Evolutionary conservation across 2,329 filamentous ascomycete species (phyloP).

Genomic region (Paecilomyces fulvus): DNA sequence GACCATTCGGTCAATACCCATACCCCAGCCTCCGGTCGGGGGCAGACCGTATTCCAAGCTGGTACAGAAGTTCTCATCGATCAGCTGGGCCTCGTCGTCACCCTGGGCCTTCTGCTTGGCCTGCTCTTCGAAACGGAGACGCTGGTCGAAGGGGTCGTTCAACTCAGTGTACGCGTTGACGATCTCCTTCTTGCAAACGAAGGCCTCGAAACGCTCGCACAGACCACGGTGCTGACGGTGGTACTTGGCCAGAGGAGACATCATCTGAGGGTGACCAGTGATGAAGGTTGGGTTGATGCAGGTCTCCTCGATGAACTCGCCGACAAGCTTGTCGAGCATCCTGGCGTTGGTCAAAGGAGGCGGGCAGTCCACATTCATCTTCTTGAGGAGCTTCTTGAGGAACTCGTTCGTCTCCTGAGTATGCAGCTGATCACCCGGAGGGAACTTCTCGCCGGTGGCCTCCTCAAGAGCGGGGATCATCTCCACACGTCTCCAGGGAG

Average conservation of each 20-base stretch:
- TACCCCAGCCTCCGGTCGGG: constrained; percentile 91
- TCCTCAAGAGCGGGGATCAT: constrained; percentile 94
- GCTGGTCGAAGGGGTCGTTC: constrained; percentile 93
- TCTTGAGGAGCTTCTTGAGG: constrained; percentile 73
- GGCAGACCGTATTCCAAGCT: constrained; percentile 85
- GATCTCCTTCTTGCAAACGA: constrained; percentile 96
- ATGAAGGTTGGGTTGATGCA: constrained; percentile 93
- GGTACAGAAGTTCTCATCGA: constrained; percentile 92
- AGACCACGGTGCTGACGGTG: constrained; percentile 73
- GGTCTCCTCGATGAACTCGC: constrained; percentile 90
- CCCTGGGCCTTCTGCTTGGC: constrained; percentile 91
- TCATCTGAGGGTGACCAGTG: constrained; percentile 72
- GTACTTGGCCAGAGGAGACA: constrained; percentile 95
- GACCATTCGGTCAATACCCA: constrained; percentile 88
- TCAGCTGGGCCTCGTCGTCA: constrained; percentile 90
- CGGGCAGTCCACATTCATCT: constrained; percentile 82
- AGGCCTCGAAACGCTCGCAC: constrained; percentile 95
- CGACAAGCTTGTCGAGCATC: constrained; percentile 91
- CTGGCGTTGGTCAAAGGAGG: constrained; percentile 87
- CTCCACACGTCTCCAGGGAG: constrained; percentile 84
- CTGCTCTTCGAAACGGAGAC: constrained; percentile 88
- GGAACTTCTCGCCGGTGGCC: constrained; percentile 87
- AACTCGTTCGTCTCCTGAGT: constrained; percentile 83
- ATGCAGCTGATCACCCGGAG: constrained; percentile 78
- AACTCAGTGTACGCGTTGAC: constrained; percentile 96